phyloP scores from a whole-genome alignment of 495 filamentous ascomycete genomes.

The Podospora australis region DNA sequence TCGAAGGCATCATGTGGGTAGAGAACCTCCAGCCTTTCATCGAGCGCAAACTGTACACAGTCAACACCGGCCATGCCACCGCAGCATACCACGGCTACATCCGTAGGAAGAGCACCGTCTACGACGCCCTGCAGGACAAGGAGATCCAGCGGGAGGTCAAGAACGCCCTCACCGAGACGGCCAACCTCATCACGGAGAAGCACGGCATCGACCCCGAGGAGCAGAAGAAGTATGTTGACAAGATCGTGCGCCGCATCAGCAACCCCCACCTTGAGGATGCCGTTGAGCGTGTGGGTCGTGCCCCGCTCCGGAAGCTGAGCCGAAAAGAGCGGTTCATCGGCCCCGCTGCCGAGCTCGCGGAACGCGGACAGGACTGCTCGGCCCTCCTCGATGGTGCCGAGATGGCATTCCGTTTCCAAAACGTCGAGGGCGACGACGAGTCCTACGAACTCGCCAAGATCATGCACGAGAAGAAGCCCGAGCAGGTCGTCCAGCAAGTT shows the following conservation, averaged over 20 bases:
- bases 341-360: conserved; percentile 76
- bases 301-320: conserved; percentile 84
- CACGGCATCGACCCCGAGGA: conserved; percentile 69
- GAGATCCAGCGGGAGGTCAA: conserved; percentile 69
- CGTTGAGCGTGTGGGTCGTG: conserved; percentile 92
- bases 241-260: conserved; percentile 84
- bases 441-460: conserved; percentile 75
- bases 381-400: conserved; percentile 70
- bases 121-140: conserved; percentile 65
- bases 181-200: conserved; percentile 76
- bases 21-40: conserved; percentile 89
- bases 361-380: conserved; percentile 63
- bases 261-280: conserved; percentile 93
- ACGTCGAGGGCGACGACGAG: conserved; percentile 83
- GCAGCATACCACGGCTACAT: conserved; percentile 92
- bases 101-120: conserved; percentile 74
- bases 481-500: conserved; percentile 63
- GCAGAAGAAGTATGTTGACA: conserved; percentile 84
- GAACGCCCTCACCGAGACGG: conserved; percentile 72
- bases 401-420: conserved; percentile 87
- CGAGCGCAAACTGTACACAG: conserved; percentile 97
- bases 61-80: conserved; percentile 97
- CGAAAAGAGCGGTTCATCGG: conserved; percentile 94
- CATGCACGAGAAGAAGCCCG: conserved; percentile 60
- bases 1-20: conserved; percentile 88